These are phyloP conservation scores for Sporodiniella umbellata DNA, from an alignment of 371 early-diverging fungal genomes.

Conservation along the genomic window DNA sequence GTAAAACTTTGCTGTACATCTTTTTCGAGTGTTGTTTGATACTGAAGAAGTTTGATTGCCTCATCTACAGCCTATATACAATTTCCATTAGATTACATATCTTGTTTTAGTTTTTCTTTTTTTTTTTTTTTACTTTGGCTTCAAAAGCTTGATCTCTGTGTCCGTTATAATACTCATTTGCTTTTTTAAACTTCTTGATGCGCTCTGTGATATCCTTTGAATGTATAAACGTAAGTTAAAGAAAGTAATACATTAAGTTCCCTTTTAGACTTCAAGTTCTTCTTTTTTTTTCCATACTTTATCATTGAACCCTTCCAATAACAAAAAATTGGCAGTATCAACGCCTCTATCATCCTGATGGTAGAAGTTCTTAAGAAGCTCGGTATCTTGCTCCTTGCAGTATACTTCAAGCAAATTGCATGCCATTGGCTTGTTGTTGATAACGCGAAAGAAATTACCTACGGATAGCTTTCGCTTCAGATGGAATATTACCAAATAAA, in stretches of 20 bases:
- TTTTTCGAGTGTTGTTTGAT: conserved; percentile 71
- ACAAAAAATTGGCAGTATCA: conserved; percentile 68
- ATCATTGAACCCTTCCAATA: conserved; percentile 59
- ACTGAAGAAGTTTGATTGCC: conserved; percentile 68
- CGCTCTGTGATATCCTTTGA: conserved; percentile 55
- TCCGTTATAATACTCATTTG: conserved; percentile 69
- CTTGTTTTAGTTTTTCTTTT: conserved; percentile 13
- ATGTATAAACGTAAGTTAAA: too few relatives aligned
- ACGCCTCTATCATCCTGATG: conserved; percentile 88
- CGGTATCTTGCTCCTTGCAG: conserved; percentile 70
- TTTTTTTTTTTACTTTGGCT: conserved; percentile 54
- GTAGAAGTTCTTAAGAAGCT: conserved; percentile 87
- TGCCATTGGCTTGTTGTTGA: conserved; percentile 81
- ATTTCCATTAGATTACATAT: not conserved
- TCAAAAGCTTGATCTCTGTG: conserved; percentile 73
- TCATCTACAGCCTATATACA: conserved; percentile 66
- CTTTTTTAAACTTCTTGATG: conserved; percentile 66
- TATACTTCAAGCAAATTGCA: conserved; percentile 81
- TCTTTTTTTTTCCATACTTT: conserved; percentile 43
- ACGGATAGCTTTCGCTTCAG: conserved; percentile 78
- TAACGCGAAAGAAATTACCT: conserved; percentile 87
- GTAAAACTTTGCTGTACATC: conserved; percentile 66
- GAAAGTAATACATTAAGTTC: too few relatives aligned
- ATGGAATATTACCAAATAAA: conserved; percentile 87
- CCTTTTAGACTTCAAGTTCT: not conserved